phyloP scores from a whole-genome alignment of 1,284 basidiomycete genomes.

The Tylopilus orsonianus region DNA sequence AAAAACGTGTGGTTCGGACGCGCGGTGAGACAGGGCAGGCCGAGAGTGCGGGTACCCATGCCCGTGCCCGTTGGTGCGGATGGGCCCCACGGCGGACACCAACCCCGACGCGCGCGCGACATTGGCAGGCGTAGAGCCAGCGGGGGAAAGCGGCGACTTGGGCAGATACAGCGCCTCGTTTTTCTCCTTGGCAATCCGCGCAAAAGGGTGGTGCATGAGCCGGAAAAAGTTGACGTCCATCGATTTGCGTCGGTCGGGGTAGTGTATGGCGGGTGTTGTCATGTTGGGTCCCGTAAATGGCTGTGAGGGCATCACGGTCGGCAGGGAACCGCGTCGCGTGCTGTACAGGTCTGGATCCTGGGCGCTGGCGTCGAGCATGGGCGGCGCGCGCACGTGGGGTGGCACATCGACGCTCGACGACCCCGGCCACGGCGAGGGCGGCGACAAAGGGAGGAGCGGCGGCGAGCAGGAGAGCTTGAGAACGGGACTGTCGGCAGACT shows the following conservation, averaged over 20 bases:
- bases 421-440: conserved; percentile 40
- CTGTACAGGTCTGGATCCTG: conserved; percentile 29
- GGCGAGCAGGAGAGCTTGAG: conserved; percentile 39
- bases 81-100: conserved; percentile 21
- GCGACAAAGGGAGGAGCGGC: conserved; percentile 38
- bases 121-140: conserved; percentile 30
- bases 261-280: conserved; percentile 17
- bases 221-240: conserved; percentile 61
- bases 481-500: conserved; percentile 32
- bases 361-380: conserved; percentile 13
- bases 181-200: conserved; percentile 54
- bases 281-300: conserved; percentile 35
- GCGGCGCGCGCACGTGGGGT: conserved; percentile 20
- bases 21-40: conserved; percentile 41
- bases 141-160: conserved; percentile 35
- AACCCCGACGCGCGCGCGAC: conserved; percentile 21
- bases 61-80: conserved; percentile 22
- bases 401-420: conserved; percentile 34
- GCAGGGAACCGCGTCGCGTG: conserved; percentile 50
- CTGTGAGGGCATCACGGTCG: conserved; percentile 40
- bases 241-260: conserved; percentile 51
- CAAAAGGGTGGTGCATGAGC: conserved; percentile 63
- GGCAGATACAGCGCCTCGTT: conserved; percentile 48
- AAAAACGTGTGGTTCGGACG: conserved; percentile 41
- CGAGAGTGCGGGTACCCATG: conserved; percentile 30